Base-by-base conservation (phyloP, 169 alveolate genomes). In the Babesia ovata region DNA sequence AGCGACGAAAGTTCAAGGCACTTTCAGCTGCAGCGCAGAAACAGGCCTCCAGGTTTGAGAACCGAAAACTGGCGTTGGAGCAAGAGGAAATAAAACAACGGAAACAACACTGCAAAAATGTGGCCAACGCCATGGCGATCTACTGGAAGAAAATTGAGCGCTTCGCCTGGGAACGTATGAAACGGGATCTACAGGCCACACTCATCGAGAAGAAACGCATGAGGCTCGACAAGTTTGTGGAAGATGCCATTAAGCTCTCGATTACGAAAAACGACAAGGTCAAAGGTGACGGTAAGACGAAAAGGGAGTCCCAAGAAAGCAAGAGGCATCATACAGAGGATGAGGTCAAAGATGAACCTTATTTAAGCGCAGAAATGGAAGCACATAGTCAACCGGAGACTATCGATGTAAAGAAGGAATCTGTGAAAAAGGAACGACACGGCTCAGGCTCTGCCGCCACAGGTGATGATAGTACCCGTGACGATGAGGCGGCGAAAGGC, bases 81-180 rank as follows among this genome's bases (percentile, higher is more conserved):
- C 72, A 22, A 21, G 93, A 88, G 36, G 88, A 75, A 50, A 83
- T 60, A 26, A 77, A 79, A 45, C 81, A 81, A 54, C 39, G 74
- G 49, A 50, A 76, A 69, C 56, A 56, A 60, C 12, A 58, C 0
- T 73, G 85, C 26, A 85, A 86, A 57, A 76, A 75, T 36, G 77
- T 89, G 49, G 62, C 89, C 16, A 73, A 70, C 50, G 65, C 57
- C 48, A 75, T 89, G 56, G 91, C 76, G 29, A n/a, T 89, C 10
- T 89, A 79, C 79, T 89, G 94, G 94, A 85, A 81, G 60, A 89
- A 89, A 70, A 89, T 89, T 12, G 94, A 89, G 46, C 59, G 72
- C 58, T 60, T 89, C 21, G 94, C 91, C 8, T 89, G 94, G 94
- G 94, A 89, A 60, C 86, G 85, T 33, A 70, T 86, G 63, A 89